Base-by-base conservation (phyloP, 2,329 filamentous ascomycete species). In the Lasiodiplodia gonubiensis region DNA sequence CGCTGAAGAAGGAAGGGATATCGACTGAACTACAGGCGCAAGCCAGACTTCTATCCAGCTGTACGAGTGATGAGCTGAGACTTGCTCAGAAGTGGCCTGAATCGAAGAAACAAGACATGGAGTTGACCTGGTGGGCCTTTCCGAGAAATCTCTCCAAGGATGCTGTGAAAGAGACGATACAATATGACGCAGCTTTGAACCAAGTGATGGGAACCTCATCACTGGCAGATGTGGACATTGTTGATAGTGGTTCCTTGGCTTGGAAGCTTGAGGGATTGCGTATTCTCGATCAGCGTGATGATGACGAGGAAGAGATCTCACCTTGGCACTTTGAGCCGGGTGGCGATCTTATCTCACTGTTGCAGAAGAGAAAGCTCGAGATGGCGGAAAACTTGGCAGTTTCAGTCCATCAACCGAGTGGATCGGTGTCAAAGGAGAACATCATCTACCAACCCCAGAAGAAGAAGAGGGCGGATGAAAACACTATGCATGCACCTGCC, bases 181-280 rank as follows among this genome's bases (percentile, higher is more conserved):
- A 80, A 46, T 79, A 79, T 21, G 78, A 83, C 68, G 77, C 79
- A 4, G 75, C 77, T 0, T 66, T 81, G 5, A 73, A 70, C 30
- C 71, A 78, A 37, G 74, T 79, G 37, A 71, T 85, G 8, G 69
- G 69, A 10, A 75, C 77, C 23, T 46, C 82, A 0, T 72, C 69
- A 3, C 61, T 75, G 4, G 70, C 74, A 0, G 75, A 77, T 7
- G 72, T 79, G 4, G 73, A 82, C 2, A 78, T 81, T 35, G 81
- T 82, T 37, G 76, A 78, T 5, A 72, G 72, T 4, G n/a, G n/a
- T 8, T 63, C 59, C 2, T 71, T 84, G 27, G 76, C 81, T 3
- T 86, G 83, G 81, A 86, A 86, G 70, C 78, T 76, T 1, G 77
- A 81, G 3, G 82, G 82, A 0, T 71, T 86, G n/a, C 77, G 79